Base-by-base conservation (phyloP, 805 yeast species). In the Candida nemodendra region DNA sequence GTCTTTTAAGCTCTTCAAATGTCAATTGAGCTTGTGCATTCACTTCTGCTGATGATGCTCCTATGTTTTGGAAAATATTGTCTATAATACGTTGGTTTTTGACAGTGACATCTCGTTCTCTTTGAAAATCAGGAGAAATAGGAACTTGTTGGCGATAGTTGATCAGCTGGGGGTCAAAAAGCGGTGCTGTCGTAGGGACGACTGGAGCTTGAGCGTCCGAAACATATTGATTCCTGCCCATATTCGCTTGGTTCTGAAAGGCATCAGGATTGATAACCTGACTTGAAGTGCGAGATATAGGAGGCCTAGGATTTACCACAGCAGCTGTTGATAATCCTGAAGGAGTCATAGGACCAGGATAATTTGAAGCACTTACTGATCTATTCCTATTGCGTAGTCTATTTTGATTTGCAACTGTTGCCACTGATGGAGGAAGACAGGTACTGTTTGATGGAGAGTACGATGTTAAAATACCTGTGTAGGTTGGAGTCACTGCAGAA, bases 1-100 rank as follows among this genome's bases (percentile, higher is more conserved):
- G 57, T 29, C 35, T 41, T 26, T 41, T 48, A 33, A 55, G 44
- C 37, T 55, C 57, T 9, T 46, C 52, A 18, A 39, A 14, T 5
- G 48, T 31, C 18, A 50, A 31, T 5, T 34, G 23, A 7, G 33
- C 32, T 12, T 26, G 35, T 18, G 36, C n/a, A n/a, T n/a, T n/a
- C 26, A n/a, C 18, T 31, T 25, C 18, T 34, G 28, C 14, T 15
- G n/a, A 18, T 26, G 16, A 19, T 12, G 33, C n/a, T 8, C 27
- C 9, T 23, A 27, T 15, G 19, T 36, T 23, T 9, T 24, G 31
- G 39, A 50, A 44, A 14, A 39, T 36, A 17, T 35, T 18, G 29
- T 48, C 53, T 18, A 46, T 44, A 6, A 43, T 45, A 6, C 30
- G 16, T 28, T 48, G 50, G 13, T 44, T 45, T 2, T 31, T 24